phyloP scores from a whole-genome alignment of 2,329 filamentous ascomycete genomes.

The Botrytis sinoallii region DNA sequence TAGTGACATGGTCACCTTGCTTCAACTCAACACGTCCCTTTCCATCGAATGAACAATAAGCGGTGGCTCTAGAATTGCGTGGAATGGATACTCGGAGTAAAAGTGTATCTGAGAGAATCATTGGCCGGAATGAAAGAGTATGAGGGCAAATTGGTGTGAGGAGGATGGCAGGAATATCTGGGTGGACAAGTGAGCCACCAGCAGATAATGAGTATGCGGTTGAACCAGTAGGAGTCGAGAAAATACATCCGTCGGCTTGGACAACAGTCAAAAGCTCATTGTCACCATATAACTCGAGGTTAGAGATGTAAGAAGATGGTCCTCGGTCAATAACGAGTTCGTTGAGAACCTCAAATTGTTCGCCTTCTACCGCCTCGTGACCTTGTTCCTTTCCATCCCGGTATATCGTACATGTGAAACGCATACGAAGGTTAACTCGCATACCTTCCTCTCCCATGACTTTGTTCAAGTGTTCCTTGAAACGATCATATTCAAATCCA shows the following conservation, averaged over 20 bases:
- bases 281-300: slow-evolving; percentile 93
- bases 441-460: slow-evolving; percentile 95
- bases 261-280: slow-evolving; percentile 93
- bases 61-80: slow-evolving; percentile 79
- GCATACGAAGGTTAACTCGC: slow-evolving; percentile 97
- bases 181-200: slow-evolving; percentile 91
- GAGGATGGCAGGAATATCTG: slow-evolving; percentile 93
- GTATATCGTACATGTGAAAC: slow-evolving; percentile 97
- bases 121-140: slow-evolving; percentile 92
- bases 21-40: slow-evolving; percentile 92
- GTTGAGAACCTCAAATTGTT: slow-evolving; percentile 97
- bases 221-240: slow-evolving; percentile 90
- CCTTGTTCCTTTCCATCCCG: slow-evolving; percentile 61
- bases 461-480: slow-evolving; percentile 80
- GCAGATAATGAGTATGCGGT: slow-evolving; percentile 96
- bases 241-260: slow-evolving; percentile 95
- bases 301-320: slow-evolving; percentile 94
- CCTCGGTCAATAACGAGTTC: slow-evolving; percentile 98
- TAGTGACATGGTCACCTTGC: slow-evolving; percentile 92
- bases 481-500: slow-evolving; percentile 81
- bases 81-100: slow-evolving; percentile 87
- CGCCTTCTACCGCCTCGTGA: slow-evolving; percentile 75
- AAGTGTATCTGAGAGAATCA: slow-evolving; percentile 95
- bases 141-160: slow-evolving; percentile 97
- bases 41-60: slow-evolving; percentile 96